Base-by-base conservation (phyloP, 2,329 filamentous ascomycete species). In the Ascomycota sp. region DNA sequence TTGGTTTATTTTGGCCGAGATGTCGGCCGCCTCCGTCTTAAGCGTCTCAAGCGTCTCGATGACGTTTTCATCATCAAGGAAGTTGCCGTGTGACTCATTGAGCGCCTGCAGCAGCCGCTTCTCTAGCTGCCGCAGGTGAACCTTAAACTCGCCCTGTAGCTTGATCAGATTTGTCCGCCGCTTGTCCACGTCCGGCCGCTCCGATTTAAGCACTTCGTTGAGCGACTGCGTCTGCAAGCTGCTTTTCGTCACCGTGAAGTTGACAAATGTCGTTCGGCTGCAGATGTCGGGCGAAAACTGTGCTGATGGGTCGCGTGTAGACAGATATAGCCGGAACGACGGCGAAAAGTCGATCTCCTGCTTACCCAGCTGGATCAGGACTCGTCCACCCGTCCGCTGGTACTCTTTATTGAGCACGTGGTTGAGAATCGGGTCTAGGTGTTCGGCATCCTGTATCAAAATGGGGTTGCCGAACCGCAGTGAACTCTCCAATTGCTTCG, bases 331-430 rank as follows among this genome's bases (percentile, higher is more conserved):
- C 56, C 77, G 89, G 65, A 98, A 98, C 0, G 85, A 73, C 2
- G 89, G 86, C 30, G 89, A 98, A 56, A 98, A 98, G 53, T 98
- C 89, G 40, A 98, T 98, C 55, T 98, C 85, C 53, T 98, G 91
- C 55, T 89, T 94, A 45, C 89, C 89, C 25, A 98, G 78, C 53
- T 98, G 89, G 38, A 98, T 98, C 31, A 98, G 72, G 27, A 95
- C 86, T 66, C 89, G 86, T 15, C 89, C 89, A 41, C 89, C 89
- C 20, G 91, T 98, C 59, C 85, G 91, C 55, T 98, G 91, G 53
- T 98, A 98, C 48, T 98, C 89, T 53, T 98, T 98, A 60, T 98
- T 98, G 53, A 98, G 71, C 32, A 98, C 86, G 44, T 98, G 89
- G 47, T 95, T 98, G 43, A 98, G 73, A 35, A 98, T 85, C 1